Percentiles rank a stretch among this genome's conserved stretches.
Evolutionary conservation across 2,329 filamentous ascomycete genomes (phyloP).

Genomic region (Aspergillus sp.): DNA sequence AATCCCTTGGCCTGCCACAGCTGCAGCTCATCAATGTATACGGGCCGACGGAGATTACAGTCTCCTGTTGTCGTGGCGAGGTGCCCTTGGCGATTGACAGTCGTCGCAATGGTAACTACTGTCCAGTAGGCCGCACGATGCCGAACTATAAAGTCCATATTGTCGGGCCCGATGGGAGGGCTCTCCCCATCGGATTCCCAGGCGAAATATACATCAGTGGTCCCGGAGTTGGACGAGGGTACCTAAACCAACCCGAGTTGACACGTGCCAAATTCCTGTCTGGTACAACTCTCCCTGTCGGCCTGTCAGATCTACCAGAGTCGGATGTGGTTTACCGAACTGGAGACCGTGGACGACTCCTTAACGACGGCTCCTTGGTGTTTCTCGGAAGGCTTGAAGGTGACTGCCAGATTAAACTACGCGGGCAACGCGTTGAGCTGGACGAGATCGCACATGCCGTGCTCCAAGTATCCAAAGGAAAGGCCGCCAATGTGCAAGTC

Average conservation of each 20-base stretch:
- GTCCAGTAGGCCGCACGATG: not conserved
- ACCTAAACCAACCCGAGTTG: not conserved
- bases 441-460: too few relatives aligned
- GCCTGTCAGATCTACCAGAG: not conserved
- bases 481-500: too few relatives aligned
- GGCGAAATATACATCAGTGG: conserved; percentile 13
- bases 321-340: conserved; percentile 19
- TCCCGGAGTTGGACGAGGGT: conserved; percentile 6
- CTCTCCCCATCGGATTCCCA: not conserved
- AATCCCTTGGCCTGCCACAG: conserved; percentile 7
- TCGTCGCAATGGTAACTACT: conserved; percentile 13
- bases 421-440: too few relatives aligned
- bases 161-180: not conserved
- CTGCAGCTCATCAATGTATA: conserved; percentile 28
- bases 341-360: conserved; percentile 27
- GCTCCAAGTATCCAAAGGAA: too few relatives aligned
- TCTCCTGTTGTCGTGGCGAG: too few relatives aligned
- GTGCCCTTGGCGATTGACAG: too few relatives aligned
- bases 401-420: not conserved
- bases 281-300: not conserved
- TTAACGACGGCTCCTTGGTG: conserved; percentile 24
- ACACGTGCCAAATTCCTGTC: conserved; percentile 5
- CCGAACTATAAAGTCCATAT: conserved; percentile 1
- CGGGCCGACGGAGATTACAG: conserved; percentile 29
- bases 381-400: conserved; percentile 25